Percentiles rank a stretch among this genome's conserved stretches.
Evolutionary conservation across 1,284 basidiomycete genomes (phyloP).

Genomic region (Anthracocystis walkeri): DNA sequence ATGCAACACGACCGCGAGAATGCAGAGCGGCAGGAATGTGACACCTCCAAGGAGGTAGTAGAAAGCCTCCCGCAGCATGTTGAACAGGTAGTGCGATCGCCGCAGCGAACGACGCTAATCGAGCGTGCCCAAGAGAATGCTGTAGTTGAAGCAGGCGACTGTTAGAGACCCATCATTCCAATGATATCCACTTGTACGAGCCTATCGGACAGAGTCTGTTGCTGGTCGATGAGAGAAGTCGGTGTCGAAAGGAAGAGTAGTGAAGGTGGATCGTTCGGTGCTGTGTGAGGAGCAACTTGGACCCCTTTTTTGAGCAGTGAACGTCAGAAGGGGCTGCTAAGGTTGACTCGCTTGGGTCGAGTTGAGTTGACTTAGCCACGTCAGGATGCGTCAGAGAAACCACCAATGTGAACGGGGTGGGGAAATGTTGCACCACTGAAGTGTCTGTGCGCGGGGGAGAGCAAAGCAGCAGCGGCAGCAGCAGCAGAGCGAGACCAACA

Average conservation of each 20-base stretch:
- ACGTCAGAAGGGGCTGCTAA: neutral
- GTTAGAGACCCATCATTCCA: neutral
- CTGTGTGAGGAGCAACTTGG: slow-evolving; percentile 4
- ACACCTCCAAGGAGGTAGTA: slow-evolving; percentile 68
- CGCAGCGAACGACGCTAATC: neutral
- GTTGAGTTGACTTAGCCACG: slow-evolving; percentile 5
- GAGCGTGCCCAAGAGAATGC: neutral
- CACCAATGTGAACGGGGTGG: too few species aligned
- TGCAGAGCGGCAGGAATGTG: slow-evolving; percentile 65
- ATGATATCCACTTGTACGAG: neutral
- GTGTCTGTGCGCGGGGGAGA: neutral
- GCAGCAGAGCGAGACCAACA: too few species aligned
- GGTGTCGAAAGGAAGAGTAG: too few species aligned
- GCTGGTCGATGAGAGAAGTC: neutral
- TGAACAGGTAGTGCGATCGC: neutral
- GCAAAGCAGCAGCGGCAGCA: too few species aligned
- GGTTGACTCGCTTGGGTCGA: neutral
- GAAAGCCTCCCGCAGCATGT: slow-evolving; percentile 58
- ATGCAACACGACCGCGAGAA: slow-evolving; percentile 36
- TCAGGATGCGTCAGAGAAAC: slow-evolving; percentile 3
- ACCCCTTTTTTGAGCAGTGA: slow-evolving; percentile 2
- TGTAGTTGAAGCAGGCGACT: neutral
- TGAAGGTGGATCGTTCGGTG: too few species aligned
- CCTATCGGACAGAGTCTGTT: too few species aligned
- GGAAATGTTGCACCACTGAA: neutral